These are phyloP conservation scores for Penicillium angulare DNA, from an alignment of 495 filamentous ascomycete species.

Conservation along the genomic window DNA sequence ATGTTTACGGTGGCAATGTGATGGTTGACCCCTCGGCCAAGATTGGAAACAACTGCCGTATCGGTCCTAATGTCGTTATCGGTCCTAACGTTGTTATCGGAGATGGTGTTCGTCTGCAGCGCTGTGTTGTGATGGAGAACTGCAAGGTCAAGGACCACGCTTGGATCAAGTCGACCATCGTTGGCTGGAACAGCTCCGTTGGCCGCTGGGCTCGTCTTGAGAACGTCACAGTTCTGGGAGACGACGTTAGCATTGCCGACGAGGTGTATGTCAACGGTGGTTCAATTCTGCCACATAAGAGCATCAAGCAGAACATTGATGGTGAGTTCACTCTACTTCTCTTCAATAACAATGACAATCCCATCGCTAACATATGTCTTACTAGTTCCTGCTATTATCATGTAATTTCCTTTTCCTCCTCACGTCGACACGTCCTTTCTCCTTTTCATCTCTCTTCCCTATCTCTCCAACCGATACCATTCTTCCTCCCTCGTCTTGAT, in stretches of 20 bases:
- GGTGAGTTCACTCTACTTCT: slow-evolving; percentile 45
- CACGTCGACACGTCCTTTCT: slow-evolving; percentile 32
- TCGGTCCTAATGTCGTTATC: slow-evolving; percentile 96
- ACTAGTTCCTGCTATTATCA: slow-evolving; percentile 76
- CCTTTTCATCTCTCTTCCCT: slow-evolving; percentile 11
- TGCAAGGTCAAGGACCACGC: slow-evolving; percentile 98
- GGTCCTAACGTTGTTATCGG: slow-evolving; percentile 93
- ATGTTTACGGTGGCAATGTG: slow-evolving; percentile 93
- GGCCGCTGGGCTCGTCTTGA: slow-evolving; percentile 95
- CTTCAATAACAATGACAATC: too few species aligned
- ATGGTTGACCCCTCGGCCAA: slow-evolving; percentile 93
- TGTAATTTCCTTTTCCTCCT: slow-evolving; percentile 57
- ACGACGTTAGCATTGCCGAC: slow-evolving; percentile 98
- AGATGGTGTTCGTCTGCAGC: slow-evolving; percentile 92
- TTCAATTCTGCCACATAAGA: slow-evolving; percentile 95
- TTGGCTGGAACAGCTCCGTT: slow-evolving; percentile 97
- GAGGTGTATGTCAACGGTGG: slow-evolving; percentile 99
- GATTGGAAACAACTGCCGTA: slow-evolving; percentile 98
- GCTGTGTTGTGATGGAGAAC: slow-evolving; percentile 84
- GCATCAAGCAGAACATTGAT: slow-evolving; percentile 98
- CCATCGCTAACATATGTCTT: slow-evolving; percentile 13
- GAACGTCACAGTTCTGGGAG: slow-evolving; percentile 95
- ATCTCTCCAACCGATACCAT: slow-evolving; percentile 19
- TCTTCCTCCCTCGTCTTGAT: slow-evolving; percentile 29
- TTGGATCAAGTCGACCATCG: slow-evolving; percentile 99